Evolutionary conservation across 108 stramenopile genomes (phyloP).

Genomic region (Cyclostephanos tholiformis): DNA sequence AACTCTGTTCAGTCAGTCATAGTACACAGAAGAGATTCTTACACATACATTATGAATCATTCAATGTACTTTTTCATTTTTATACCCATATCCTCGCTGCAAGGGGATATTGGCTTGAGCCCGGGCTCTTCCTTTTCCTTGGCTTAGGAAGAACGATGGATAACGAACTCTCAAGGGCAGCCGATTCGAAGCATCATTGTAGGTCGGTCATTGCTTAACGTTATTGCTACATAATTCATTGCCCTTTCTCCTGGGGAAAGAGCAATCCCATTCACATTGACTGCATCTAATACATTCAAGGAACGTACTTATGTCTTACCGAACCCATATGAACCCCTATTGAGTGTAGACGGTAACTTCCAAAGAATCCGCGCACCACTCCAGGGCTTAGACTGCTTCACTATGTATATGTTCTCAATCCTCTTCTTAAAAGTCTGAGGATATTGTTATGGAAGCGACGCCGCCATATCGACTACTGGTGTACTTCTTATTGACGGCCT

Average conservation of each 20-base stretch:
- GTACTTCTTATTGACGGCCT: conserved; percentile 82
- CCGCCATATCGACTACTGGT: conserved; percentile 56
- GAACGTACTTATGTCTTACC: neutral
- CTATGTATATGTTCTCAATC: neutral
- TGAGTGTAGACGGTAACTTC: conserved; percentile 6
- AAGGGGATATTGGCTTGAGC: conserved; percentile 71
- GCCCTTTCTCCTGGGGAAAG: neutral
- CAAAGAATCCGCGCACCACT: conserved; percentile 11
- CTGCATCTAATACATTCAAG: conserved; percentile 23
- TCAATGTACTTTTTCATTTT: conserved; percentile 16
- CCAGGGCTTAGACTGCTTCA: neutral
- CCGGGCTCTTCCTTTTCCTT: conserved; percentile 36
- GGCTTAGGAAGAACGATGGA: too few relatives aligned
- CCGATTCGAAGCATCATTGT: too few relatives aligned
- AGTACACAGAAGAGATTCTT: too few relatives aligned
- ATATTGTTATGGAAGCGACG: conserved; percentile 56
- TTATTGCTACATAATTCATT: conserved; percentile 4
- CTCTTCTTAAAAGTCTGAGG: conserved; percentile 44
- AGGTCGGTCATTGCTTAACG: neutral
- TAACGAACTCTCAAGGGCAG: too few relatives aligned
- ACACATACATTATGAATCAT: too few relatives aligned
- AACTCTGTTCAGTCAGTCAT: too few relatives aligned
- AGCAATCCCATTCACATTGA: neutral
- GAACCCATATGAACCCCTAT: conserved; percentile 7
- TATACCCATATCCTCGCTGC: conserved; percentile 45